A percentile compares a stretch with the other conserved stretches of the same genome.
Evolutionary conservation across 106 monocot genomes (phyloP).

Genomic region (Acanthochlamys bracteata): DNA sequence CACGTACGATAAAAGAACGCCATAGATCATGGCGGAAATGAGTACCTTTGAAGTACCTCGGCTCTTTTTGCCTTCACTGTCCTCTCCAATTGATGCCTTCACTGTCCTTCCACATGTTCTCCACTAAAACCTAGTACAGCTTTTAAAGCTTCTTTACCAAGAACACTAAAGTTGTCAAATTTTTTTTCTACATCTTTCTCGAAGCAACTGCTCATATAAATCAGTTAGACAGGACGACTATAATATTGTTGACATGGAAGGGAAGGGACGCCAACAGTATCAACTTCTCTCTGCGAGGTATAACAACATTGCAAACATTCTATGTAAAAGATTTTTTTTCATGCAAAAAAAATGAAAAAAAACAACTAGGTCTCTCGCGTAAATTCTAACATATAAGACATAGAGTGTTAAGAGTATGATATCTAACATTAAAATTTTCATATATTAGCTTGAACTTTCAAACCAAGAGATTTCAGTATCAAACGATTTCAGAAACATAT

Average conservation of each 20-base stretch:
- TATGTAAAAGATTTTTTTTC: too few species aligned
- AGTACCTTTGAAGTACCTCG: neutral
- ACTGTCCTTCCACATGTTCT: slow-evolving; percentile 1
- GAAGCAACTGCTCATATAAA: neutral
- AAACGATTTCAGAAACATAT: too few species aligned
- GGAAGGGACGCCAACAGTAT: too few species aligned
- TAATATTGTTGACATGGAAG: neutral
- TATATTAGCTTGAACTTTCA: too few species aligned
- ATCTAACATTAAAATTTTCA: too few species aligned
- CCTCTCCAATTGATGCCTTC: neutral
- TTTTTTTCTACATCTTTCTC: neutral
- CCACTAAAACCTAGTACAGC: neutral
- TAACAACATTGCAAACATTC: too few species aligned
- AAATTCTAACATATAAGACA: too few species aligned
- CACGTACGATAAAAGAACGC: neutral
- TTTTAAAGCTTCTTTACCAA: neutral
- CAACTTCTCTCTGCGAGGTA: too few species aligned
- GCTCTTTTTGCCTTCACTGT: neutral
- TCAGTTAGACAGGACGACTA: neutral
- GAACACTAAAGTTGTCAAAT: neutral
- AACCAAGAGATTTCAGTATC: too few species aligned
- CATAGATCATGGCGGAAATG: neutral
- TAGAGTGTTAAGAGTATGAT: too few species aligned
- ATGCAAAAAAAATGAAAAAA: too few species aligned
- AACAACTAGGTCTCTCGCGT: too few species aligned